A percentile compares a stretch with the other conserved stretches of the same genome.
These are phyloP conservation scores for Berkeleyomyces basicola DNA, from an alignment of 2,329 filamentous ascomycete species.

Conservation along the genomic window DNA sequence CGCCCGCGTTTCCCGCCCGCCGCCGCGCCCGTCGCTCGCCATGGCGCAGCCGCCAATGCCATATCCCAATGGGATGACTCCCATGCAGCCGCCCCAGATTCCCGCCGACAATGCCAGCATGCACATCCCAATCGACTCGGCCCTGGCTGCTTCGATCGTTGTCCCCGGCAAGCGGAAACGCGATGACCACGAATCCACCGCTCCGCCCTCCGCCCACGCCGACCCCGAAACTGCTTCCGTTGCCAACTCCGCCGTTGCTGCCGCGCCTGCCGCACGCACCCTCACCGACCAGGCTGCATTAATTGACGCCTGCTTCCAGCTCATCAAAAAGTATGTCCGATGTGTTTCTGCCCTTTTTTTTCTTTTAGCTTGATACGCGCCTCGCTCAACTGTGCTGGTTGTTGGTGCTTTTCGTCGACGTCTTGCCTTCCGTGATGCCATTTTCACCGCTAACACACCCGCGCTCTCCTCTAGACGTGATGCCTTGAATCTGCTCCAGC, in stretches of 20 bases:
- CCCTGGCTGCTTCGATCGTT: slow-evolving; percentile 12
- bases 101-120: neutral
- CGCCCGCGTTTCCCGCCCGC: neutral
- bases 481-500: slow-evolving; percentile 17
- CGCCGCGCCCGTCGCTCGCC: slow-evolving; percentile 4
- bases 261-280: neutral
- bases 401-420: neutral
- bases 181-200: slow-evolving; percentile 24
- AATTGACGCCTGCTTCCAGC: slow-evolving; percentile 24
- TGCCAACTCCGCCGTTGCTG: neutral
- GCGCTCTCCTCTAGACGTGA: slow-evolving; percentile 32
- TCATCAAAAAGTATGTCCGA: slow-evolving; percentile 24
- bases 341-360: slow-evolving; percentile 8
- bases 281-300: slow-evolving; percentile 20
- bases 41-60: slow-evolving; percentile 28
- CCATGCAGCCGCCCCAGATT: slow-evolving; percentile 11
- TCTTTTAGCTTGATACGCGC: neutral
- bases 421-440: neutral
- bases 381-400: neutral
- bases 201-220: slow-evolving; percentile 19
- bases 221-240: slow-evolving; percentile 19
- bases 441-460: neutral
- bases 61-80: slow-evolving; percentile 24
- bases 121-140: slow-evolving; percentile 12
- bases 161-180: slow-evolving; percentile 41